Conservation (phyloP, 352 stramenopile species). For the Phytophthora brassicae region DNA sequence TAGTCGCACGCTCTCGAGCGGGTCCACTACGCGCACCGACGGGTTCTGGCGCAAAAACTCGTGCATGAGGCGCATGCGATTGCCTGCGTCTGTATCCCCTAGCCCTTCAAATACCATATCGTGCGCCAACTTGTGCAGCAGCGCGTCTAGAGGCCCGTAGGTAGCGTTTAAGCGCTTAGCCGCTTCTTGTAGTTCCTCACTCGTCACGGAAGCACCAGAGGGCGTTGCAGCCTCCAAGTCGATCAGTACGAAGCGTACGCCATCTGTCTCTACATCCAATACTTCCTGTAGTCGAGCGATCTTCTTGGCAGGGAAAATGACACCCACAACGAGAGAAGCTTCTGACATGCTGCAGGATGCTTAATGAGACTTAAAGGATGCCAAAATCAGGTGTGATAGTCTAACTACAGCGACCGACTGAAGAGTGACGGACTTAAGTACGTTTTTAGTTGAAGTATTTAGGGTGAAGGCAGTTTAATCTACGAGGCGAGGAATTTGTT, state of each 20-base stretch:
- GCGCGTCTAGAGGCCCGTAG: constrained; percentile 55
- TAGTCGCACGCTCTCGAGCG: constrained; percentile 62
- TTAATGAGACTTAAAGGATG: no score
- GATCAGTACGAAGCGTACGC: constrained; percentile 75
- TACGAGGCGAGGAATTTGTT: constrained; percentile 76
- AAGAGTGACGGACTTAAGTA: background rate
- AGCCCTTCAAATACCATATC: constrained; percentile 79
- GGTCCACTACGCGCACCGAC: constrained; percentile 61
- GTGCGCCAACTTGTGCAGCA: constrained; percentile 84
- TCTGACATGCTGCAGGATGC: constrained; percentile 15
- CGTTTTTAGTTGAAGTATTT: background rate
- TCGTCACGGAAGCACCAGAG: constrained; percentile 12
- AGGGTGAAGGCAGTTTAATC: background rate
- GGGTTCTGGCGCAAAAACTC: constrained; percentile 47
- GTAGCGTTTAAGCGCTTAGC: constrained; percentile 27
- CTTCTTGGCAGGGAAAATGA: constrained; percentile 86
- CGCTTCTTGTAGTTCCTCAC: constrained; percentile 31
- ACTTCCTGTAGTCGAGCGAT: constrained; percentile 72
- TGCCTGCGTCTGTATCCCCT: constrained; percentile 44
- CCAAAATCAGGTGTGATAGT: background rate
- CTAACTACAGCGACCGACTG: background rate
- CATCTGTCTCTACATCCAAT: constrained; percentile 40
- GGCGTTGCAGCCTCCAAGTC: constrained; percentile 55
- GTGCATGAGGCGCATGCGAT: constrained; percentile 57
- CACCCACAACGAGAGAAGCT: constrained; percentile 51